Evolutionary conservation across 352 stramenopile species (phyloP).

Genomic region (Aphanomyces stellatus): DNA sequence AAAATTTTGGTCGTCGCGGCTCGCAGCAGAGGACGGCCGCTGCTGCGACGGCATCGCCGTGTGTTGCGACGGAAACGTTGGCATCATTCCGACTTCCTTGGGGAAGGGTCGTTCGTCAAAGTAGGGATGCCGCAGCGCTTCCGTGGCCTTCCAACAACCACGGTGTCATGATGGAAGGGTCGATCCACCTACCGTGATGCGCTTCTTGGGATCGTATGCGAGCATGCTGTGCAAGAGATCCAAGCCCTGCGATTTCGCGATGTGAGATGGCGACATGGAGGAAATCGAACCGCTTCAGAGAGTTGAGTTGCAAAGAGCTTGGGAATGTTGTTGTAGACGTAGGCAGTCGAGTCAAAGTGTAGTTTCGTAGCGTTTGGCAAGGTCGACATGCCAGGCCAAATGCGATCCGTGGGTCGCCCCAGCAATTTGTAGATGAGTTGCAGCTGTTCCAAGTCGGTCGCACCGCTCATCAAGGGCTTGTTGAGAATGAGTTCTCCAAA

Average conservation of each 20-base stretch:
- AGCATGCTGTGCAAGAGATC: constrained; percentile 41
- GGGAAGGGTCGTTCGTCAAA: constrained; percentile 58
- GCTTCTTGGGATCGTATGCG: constrained; percentile 39
- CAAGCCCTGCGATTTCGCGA: constrained; percentile 24
- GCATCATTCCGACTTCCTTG: constrained; percentile 51
- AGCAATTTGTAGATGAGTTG: constrained; percentile 60
- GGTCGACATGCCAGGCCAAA: constrained; percentile 43
- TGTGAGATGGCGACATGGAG: background rate
- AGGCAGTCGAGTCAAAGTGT: constrained; percentile 27
- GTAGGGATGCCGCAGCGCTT: constrained; percentile 46
- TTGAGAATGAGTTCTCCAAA: constrained; percentile 49
- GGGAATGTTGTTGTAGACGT: constrained; percentile 33
- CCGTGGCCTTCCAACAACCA: constrained; percentile 25
- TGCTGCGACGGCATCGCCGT: constrained; percentile 10
- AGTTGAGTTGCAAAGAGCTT: constrained; percentile 29
- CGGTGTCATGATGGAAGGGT: too few relatives aligned
- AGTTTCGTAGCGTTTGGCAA: constrained; percentile 38
- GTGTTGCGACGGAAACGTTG: constrained; percentile 51
- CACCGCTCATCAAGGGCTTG: constrained; percentile 45
- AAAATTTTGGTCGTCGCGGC: background rate
- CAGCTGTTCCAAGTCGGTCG: constrained; percentile 59
- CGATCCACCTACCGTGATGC: constrained; percentile 33
- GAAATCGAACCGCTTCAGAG: constrained; percentile 26
- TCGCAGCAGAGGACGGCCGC: background rate
- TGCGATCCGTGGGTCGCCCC: constrained; percentile 46